These are phyloP conservation scores for Fusarium neocosmosporiellum DNA, from an alignment of 2,329 filamentous ascomycete species.

Conservation along the genomic window DNA sequence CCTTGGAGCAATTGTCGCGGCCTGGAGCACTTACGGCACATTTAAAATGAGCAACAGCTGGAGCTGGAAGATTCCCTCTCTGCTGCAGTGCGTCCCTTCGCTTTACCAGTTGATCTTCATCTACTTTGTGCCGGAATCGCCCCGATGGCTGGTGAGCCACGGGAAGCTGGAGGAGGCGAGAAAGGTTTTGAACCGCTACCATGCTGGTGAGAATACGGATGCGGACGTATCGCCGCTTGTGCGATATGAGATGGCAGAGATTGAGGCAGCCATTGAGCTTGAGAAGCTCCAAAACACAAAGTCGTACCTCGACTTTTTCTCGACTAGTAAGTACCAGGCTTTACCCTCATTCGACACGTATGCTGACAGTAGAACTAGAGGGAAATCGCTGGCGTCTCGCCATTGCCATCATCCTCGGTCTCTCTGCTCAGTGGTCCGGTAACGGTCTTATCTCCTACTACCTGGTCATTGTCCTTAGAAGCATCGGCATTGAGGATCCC, in stretches of 20 bases:
- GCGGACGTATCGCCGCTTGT: not conserved
- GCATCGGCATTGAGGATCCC: slow-evolving; percentile 2
- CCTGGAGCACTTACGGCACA: slow-evolving; percentile 1
- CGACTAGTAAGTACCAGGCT: not conserved
- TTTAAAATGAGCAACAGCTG: slow-evolving; percentile 5
- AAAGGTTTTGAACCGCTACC: slow-evolving; percentile 4
- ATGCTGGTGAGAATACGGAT: slow-evolving; percentile 2
- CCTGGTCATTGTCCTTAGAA: not conserved
- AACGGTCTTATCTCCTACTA: slow-evolving; percentile 11
- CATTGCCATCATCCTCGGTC: not conserved
- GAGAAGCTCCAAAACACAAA: not conserved
- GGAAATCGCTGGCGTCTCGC: slow-evolving; percentile 1
- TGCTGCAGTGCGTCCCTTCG: not conserved
- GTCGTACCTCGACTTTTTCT: not conserved
- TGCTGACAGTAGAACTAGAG: not conserved
- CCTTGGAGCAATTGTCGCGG: slow-evolving; percentile 12
- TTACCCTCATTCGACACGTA: too few relatives aligned
- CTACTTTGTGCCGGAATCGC: slow-evolving; percentile 10
- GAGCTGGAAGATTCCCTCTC: slow-evolving; percentile 9
- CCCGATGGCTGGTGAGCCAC: slow-evolving; percentile 10
- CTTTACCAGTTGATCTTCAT: not conserved
- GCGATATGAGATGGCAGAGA: slow-evolving; percentile 10
- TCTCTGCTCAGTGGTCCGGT: slow-evolving; percentile 4
- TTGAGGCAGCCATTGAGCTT: slow-evolving; percentile 7
- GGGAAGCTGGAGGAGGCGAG: not conserved